phyloP scores from a whole-genome alignment of 164 flowering plant genomes.

The Magnolia sinica region DNA sequence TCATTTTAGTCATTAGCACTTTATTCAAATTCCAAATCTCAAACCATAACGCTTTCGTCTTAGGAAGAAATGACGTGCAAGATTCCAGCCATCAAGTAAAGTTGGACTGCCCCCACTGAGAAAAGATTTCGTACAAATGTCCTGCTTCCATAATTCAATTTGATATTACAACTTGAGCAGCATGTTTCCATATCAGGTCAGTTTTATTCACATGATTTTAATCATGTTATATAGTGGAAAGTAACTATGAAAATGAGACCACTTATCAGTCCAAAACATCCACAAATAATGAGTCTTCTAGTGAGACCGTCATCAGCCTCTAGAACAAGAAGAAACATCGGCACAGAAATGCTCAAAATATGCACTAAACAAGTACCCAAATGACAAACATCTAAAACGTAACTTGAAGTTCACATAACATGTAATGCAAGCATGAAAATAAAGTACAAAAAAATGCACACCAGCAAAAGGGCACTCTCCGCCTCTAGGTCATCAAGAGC shows the following conservation, averaged over 20 bases:
- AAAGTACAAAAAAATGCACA: constrained; percentile 30
- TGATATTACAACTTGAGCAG: no score
- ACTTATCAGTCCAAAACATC: background rate
- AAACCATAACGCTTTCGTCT: no score
- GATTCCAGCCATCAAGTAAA: background rate
- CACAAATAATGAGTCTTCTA: background rate
- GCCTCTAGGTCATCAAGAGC: constrained; percentile 84
- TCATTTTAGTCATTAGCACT: no score
- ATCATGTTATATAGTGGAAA: background rate
- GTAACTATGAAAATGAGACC: background rate
- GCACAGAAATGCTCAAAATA: background rate
- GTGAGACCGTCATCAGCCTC: background rate
- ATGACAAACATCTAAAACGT: background rate
- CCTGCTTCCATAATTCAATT: background rate
- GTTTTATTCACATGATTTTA: background rate
- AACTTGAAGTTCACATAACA: background rate
- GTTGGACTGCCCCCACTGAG: background rate
- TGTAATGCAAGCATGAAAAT: constrained; percentile 10
- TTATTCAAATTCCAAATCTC: no score
- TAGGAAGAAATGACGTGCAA: no score
- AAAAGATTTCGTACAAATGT: background rate
- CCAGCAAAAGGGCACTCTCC: constrained; percentile 87
- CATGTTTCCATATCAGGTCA: background rate
- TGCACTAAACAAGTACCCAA: background rate
- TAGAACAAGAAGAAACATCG: background rate